These are phyloP conservation scores for Trichophyton benhamiae DNA, from an alignment of 2,329 filamentous ascomycete genomes.

Conservation along the genomic window DNA sequence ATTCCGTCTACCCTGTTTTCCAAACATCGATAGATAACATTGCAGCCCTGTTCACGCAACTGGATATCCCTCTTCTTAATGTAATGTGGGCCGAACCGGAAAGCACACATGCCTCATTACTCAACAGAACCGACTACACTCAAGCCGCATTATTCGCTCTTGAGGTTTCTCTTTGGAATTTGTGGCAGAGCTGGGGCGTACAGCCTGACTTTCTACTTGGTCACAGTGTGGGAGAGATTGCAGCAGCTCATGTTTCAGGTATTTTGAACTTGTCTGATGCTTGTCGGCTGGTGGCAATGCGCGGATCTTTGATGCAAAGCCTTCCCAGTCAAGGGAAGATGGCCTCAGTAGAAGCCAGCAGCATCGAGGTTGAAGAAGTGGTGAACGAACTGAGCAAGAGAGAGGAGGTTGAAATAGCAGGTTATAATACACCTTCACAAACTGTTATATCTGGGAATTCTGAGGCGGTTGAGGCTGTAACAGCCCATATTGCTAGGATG, in stretches of 20 bases:
- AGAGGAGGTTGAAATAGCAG: not conserved
- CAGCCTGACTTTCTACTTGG: slow-evolving; percentile 19
- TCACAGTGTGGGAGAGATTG: slow-evolving; percentile 31
- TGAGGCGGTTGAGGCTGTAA: not conserved
- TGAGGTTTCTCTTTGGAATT: slow-evolving; percentile 31
- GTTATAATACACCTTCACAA: slow-evolving; percentile 1
- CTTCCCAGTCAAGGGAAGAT: not conserved
- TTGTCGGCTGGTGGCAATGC: not conserved
- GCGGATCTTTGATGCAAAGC: not conserved
- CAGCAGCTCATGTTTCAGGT: slow-evolving; percentile 26
- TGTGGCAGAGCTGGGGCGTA: slow-evolving; percentile 24
- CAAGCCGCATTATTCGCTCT: slow-evolving; percentile 32
- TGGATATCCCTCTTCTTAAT: slow-evolving; percentile 20
- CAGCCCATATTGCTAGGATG: not conserved
- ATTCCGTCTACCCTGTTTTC: slow-evolving; percentile 54
- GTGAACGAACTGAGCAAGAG: not conserved
- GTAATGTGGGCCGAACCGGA: slow-evolving; percentile 17
- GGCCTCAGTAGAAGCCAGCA: not conserved
- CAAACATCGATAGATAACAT: slow-evolving; percentile 38
- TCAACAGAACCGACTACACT: slow-evolving; percentile 17
- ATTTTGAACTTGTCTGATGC: slow-evolving; percentile 25
- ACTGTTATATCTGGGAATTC: not conserved
- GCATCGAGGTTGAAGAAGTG: not conserved
- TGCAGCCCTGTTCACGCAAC: slow-evolving; percentile 11
- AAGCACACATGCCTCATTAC: slow-evolving; percentile 27